Evolutionary conservation across 2,329 filamentous ascomycete genomes (phyloP).

Genomic region (Chaetothyriales sp.): DNA sequence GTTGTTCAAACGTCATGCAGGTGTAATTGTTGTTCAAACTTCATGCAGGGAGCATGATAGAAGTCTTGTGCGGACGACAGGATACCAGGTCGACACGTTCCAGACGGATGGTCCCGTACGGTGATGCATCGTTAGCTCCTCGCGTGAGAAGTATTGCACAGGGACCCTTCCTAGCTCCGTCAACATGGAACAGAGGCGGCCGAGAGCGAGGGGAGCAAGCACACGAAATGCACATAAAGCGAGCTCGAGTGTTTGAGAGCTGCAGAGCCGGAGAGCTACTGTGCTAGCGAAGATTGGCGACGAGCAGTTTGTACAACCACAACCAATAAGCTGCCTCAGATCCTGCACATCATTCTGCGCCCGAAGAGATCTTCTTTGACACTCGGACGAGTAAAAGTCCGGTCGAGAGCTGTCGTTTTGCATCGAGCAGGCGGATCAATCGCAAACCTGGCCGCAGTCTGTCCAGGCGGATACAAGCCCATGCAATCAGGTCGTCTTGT

Average conservation of each 20-base stretch:
- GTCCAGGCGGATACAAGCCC: slow-evolving; percentile 79
- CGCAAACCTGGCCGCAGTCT: slow-evolving; percentile 60
- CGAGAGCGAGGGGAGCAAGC: background rate
- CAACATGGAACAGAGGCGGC: no score
- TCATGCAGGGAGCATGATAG: no score
- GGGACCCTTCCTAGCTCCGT: no score
- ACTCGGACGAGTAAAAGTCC: slow-evolving; percentile 63
- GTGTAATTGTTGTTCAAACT: background rate
- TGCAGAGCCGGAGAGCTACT: background rate
- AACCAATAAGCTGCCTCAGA: background rate
- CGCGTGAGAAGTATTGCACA: no score
- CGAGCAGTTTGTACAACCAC: background rate
- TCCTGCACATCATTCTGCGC: background rate
- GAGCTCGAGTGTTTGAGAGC: no score
- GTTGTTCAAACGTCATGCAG: background rate
- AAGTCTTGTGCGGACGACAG: background rate
- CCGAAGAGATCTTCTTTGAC: slow-evolving; percentile 34
- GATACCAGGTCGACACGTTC: background rate
- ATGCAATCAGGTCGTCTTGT: slow-evolving; percentile 64
- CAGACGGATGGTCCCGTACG: background rate
- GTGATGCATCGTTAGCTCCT: background rate
- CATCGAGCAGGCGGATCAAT: slow-evolving; percentile 61
- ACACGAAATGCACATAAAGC: background rate
- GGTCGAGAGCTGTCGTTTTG: slow-evolving; percentile 47
- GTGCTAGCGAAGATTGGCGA: background rate